A percentile compares a stretch with the other conserved stretches of the same genome.
Evolutionary conservation across 257 asterid species (phyloP).

Genomic region (Nicotiana obtusifolia): DNA sequence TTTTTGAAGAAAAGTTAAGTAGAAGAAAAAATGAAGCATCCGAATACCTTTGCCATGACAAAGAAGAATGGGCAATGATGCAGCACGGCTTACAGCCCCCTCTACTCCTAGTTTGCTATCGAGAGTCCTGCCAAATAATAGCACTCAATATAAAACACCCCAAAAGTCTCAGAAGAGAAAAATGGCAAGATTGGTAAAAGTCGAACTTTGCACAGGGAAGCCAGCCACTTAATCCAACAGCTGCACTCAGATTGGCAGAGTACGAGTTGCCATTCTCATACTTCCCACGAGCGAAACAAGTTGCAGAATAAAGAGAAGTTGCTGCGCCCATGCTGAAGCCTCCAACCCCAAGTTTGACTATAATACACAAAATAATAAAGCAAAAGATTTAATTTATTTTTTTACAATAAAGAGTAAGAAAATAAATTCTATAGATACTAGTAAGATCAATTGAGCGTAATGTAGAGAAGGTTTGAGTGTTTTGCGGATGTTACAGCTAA

Average conservation of each 20-base stretch:
- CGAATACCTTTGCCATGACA: constrained; percentile 78
- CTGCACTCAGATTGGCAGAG: constrained; percentile 55
- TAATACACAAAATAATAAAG: constrained; percentile 13
- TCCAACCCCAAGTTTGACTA: constrained; percentile 86
- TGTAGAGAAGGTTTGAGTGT: not conserved
- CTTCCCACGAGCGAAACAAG: constrained; percentile 58
- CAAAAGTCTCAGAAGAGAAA: constrained; percentile 6
- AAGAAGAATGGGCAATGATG: constrained; percentile 71
- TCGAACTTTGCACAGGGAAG: constrained; percentile 83
- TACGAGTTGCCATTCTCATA: constrained; percentile 61
- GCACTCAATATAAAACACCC: not conserved
- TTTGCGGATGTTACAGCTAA: not conserved
- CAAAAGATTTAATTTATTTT: not conserved
- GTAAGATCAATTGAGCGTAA: not conserved
- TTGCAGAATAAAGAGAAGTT: constrained; percentile 68
- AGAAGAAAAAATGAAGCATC: not conserved
- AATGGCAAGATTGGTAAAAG: constrained; percentile 14
- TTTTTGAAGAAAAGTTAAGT: not conserved
- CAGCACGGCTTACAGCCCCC: constrained; percentile 63
- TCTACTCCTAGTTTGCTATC: constrained; percentile 40
- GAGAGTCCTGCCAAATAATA: constrained; percentile 41
- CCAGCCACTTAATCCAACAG: constrained; percentile 92
- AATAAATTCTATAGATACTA: not conserved
- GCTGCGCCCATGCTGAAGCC: constrained; percentile 99
- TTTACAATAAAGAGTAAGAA: not conserved